Base-by-base conservation (phyloP, 805 yeast species). In the Teunomyces funiuensis region DNA sequence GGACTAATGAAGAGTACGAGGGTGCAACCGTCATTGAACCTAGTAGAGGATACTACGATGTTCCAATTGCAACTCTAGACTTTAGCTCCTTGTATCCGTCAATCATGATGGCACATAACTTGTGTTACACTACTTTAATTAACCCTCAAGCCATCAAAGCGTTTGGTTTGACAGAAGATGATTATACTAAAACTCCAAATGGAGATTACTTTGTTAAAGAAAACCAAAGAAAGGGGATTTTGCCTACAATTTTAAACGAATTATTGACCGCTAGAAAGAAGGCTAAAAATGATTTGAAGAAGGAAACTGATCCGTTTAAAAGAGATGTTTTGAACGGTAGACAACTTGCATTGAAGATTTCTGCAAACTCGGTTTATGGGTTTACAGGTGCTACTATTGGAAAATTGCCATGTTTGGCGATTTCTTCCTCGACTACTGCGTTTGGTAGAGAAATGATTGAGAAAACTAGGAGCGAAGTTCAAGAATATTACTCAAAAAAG, bases 11-110 rank as follows among this genome's bases (percentile, higher is more conserved):
- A 60, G 98, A 89, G 58, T 93, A 93, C 59, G 99, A 93, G 63
- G 99, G 99, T 71, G 99, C 99, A 5, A 93, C 99, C 0, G 99
- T 93, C 51, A 93, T 93, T 64, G 99, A 95, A 60, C 99, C 99
- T 1, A 73, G 74, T 5, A 80, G 97, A 61, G 99, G 99, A 1
- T 95, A 89, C 63, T 95, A 93, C 56, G 96, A 88, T 63, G 90
- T 86, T 11, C 99, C 99, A 1, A 91, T 93, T 58, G 97, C 99
- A 2, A 93, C 99, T 0, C 75, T 93, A 49, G 99, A 93, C 82
- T 93, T 93, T 79, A 89, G 96, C 51, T 88, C 97, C 42, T 75
- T 93, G 74, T 93, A 93, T 65, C 99, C 99, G 4, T 88, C 97
- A 44, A 93, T 93, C 55, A 90, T 93, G 96, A 93, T 95, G 95